phyloP scores from a whole-genome alignment of 1,284 basidiomycete species.

The Sporisorium scitamineum region DNA sequence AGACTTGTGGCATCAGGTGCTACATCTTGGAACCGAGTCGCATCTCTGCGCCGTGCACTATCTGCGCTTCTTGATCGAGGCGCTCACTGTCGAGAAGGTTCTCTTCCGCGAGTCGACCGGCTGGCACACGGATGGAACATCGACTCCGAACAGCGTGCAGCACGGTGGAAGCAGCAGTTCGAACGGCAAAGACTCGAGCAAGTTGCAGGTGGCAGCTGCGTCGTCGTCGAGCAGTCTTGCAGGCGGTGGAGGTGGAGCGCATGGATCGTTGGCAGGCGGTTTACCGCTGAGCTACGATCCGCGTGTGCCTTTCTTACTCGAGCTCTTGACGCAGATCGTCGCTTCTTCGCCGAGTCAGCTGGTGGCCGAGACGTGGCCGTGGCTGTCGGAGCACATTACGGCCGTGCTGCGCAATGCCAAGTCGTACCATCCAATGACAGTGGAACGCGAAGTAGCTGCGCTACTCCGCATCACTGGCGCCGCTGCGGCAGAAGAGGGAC shows the following conservation, averaged over 20 bases:
- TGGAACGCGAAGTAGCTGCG: constrained; percentile 91
- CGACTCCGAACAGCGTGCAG: constrained; percentile 52
- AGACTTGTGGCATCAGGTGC: constrained; percentile 91
- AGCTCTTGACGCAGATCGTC: constrained; percentile 90
- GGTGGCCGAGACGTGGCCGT: constrained; percentile 89
- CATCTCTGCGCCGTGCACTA: constrained; percentile 85
- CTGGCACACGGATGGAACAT: constrained; percentile 56
- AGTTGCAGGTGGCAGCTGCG: constrained; percentile 59
- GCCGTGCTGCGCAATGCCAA: constrained; percentile 81
- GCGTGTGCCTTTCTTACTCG: constrained; percentile 90
- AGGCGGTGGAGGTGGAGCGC: constrained; percentile 16
- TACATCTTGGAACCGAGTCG: constrained; percentile 76
- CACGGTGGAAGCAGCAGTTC: constrained; percentile 1
- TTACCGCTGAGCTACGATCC: constrained; percentile 85
- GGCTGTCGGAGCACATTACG: constrained; percentile 90
- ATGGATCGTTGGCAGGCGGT: constrained; percentile 45
- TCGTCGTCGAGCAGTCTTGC: constrained; percentile 26
- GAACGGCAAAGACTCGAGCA: constrained; percentile 46
- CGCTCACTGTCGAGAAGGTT: constrained; percentile 79
- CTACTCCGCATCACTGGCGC: constrained; percentile 52
- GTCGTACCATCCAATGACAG: constrained; percentile 87
- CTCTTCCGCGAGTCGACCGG: constrained; percentile 31
- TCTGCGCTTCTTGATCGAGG: constrained; percentile 88
- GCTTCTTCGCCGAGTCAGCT: constrained; percentile 75
- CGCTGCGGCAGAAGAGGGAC: constrained; percentile 42